Percentiles rank a stretch among this genome's conserved stretches.
Evolutionary conservation across 352 stramenopile genomes (phyloP).

Genomic region (Phytophthora hibernalis): DNA sequence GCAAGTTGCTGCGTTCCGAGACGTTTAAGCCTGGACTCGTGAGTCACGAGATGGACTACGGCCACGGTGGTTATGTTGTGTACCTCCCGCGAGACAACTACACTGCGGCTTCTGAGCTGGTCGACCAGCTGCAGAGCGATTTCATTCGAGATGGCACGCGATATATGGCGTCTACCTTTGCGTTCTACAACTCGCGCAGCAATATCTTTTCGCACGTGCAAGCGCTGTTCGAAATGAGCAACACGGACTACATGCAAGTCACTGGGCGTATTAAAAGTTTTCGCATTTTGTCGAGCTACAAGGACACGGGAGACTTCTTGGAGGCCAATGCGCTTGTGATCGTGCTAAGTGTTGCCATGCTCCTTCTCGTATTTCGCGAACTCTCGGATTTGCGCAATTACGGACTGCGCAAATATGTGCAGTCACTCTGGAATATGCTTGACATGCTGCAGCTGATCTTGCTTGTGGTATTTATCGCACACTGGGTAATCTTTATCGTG

Average conservation of each 20-base stretch:
- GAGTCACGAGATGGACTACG: slow-evolving; percentile 77
- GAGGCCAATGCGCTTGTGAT: slow-evolving; percentile 67
- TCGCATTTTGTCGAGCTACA: slow-evolving; percentile 66
- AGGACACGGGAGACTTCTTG: slow-evolving; percentile 49
- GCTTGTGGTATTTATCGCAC: slow-evolving; percentile 66
- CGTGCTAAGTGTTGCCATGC: slow-evolving; percentile 57
- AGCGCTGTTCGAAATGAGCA: slow-evolving; percentile 77
- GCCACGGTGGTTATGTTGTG: slow-evolving; percentile 71
- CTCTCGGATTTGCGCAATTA: slow-evolving; percentile 56
- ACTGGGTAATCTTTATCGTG: slow-evolving; percentile 66
- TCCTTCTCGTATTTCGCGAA: slow-evolving; percentile 64
- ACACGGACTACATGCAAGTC: slow-evolving; percentile 83
- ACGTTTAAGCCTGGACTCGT: slow-evolving; percentile 76
- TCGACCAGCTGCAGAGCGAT: slow-evolving; percentile 57
- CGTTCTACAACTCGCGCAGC: slow-evolving; percentile 80
- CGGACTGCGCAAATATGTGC: slow-evolving; percentile 66
- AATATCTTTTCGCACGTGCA: slow-evolving; percentile 82
- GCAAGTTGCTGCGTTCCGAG: slow-evolving; percentile 63
- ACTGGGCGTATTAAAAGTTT: slow-evolving; percentile 77
- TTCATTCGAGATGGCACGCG: slow-evolving; percentile 72
- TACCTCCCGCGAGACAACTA: slow-evolving; percentile 80
- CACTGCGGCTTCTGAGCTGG: slow-evolving; percentile 48
- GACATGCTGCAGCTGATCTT: slow-evolving; percentile 79
- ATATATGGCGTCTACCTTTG: slow-evolving; percentile 68
- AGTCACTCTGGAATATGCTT: slow-evolving; percentile 84